These are phyloP conservation scores for Penicillium sp. DNA, from an alignment of 2,329 filamentous ascomycete genomes.

Conservation along the genomic window DNA sequence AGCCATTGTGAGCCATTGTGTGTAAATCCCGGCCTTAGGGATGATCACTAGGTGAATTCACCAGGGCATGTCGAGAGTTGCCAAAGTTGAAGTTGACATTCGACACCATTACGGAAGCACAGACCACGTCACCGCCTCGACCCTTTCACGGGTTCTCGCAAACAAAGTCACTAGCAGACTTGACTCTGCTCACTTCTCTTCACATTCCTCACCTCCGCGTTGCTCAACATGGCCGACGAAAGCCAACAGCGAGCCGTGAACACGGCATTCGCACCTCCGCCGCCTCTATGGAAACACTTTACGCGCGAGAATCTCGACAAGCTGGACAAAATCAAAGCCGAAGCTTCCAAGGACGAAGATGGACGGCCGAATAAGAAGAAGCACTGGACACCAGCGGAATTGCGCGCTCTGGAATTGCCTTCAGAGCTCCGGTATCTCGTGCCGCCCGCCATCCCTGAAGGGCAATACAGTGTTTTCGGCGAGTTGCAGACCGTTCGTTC, in stretches of 20 bases:
- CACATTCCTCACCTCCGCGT: not conserved
- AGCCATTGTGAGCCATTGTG: constrained; percentile 30
- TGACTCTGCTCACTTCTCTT: not conserved
- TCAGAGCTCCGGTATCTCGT: constrained; percentile 72
- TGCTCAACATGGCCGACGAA: constrained; percentile 56
- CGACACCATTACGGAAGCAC: constrained; percentile 14
- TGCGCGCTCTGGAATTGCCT: constrained; percentile 53
- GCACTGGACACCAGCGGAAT: constrained; percentile 34
- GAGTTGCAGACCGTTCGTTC: constrained; percentile 56
- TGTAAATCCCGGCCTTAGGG: not conserved
- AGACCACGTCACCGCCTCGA: constrained; percentile 14
- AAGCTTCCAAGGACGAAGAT: constrained; percentile 30
- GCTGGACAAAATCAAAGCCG: constrained; percentile 50
- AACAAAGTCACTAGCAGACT: not conserved
- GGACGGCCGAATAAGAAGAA: constrained; percentile 29
- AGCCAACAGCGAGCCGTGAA: constrained; percentile 47
- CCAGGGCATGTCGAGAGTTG: constrained; percentile 1
- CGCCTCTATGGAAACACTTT: constrained; percentile 86
- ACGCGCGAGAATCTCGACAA: constrained; percentile 68
- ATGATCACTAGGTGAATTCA: not conserved
- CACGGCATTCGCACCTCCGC: constrained; percentile 77
- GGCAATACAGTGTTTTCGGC: constrained; percentile 73
- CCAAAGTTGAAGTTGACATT: constrained; percentile 1
- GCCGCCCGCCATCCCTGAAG: constrained; percentile 70
- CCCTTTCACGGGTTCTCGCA: constrained; percentile 3